These are phyloP conservation scores for Cladophialophora bantiana DNA, from an alignment of 2,329 filamentous ascomycete genomes.

Conservation along the genomic window DNA sequence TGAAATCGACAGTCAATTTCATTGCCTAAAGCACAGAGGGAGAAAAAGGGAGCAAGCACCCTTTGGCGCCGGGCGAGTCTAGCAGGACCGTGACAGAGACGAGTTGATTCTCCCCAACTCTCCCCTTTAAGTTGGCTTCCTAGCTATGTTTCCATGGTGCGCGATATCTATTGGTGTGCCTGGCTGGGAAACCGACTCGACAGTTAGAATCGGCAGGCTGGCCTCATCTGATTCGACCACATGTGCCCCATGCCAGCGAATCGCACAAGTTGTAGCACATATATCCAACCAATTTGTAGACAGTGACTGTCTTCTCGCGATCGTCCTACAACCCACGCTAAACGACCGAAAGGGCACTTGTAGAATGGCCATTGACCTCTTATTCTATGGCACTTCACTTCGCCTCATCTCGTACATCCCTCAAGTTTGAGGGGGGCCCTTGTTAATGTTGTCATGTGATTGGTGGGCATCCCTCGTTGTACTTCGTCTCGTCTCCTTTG, in stretches of 20 bases:
- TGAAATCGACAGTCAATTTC: neutral
- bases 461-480: conserved; percentile 6
- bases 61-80: neutral
- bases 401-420: neutral
- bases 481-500: neutral
- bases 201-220: neutral
- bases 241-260: conserved; percentile 24
- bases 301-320: conserved; percentile 5
- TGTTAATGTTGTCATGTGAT: conserved; percentile 6
- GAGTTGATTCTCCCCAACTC: neutral
- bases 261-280: conserved; percentile 27
- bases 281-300: conserved; percentile 11
- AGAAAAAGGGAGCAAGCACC: neutral
- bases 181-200: conserved; percentile 8
- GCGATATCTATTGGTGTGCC: conserved; percentile 17
- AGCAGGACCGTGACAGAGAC: neutral
- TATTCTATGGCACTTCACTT: neutral
- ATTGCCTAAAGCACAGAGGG: neutral
- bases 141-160: conserved; percentile 8
- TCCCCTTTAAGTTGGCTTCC: neutral
- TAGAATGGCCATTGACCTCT: neutral
- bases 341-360: neutral
- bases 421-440: conserved; percentile 1
- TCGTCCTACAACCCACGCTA: conserved; percentile 14
- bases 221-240: conserved; percentile 26